phyloP scores from a whole-genome alignment of 441 rosid genomes.

The Metrosideros polymorpha region DNA sequence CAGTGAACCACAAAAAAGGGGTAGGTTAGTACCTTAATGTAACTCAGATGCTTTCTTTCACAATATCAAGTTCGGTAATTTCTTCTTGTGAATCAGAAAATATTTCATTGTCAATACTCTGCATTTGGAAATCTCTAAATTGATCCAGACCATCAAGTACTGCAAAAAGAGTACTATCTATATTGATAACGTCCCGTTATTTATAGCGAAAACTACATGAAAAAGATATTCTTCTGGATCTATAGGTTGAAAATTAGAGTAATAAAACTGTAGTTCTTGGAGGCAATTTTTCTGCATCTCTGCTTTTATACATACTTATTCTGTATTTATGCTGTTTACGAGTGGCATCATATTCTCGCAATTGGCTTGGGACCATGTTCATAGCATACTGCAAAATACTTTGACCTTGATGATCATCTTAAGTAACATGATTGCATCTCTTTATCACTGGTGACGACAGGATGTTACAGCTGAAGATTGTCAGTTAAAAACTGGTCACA shows the following conservation, averaged over 20 bases:
- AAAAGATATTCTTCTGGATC: not conserved
- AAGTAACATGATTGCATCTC: not conserved
- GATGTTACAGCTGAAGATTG: not conserved
- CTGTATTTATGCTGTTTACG: not conserved
- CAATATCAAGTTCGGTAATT: not conserved
- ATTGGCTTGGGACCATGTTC: not conserved
- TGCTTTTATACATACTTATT: not conserved
- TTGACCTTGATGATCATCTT: not conserved
- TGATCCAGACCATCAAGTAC: not conserved
- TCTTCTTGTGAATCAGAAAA: not conserved
- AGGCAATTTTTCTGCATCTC: not conserved
- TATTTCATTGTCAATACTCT: not conserved
- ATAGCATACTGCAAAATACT: not conserved
- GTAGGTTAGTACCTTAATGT: not conserved
- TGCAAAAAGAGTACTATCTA: not conserved
- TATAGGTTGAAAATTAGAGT: not conserved
- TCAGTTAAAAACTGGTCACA: not conserved
- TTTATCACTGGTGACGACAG: not conserved
- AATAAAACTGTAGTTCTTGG: not conserved
- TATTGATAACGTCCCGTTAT: not conserved
- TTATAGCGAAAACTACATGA: not conserved
- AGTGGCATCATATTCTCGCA: not conserved
- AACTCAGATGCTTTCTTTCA: not conserved
- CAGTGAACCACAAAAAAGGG: not conserved
- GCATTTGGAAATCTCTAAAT: not conserved